Base-by-base conservation (phyloP, 306 rosid species). In the Cicer bijugum region DNA sequence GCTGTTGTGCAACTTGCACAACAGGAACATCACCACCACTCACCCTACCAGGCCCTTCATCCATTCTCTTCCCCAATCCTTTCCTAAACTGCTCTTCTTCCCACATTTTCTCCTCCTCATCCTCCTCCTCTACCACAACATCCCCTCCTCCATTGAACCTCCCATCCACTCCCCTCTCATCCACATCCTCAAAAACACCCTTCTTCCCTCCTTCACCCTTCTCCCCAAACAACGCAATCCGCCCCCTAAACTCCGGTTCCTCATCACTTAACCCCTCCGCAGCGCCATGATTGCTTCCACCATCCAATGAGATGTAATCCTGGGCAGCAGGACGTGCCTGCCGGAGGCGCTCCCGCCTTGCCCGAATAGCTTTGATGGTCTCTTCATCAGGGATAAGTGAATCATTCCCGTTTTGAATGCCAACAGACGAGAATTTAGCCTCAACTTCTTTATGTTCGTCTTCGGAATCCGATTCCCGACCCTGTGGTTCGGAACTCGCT, bases 41-140 rank as follows among this genome's bases (percentile, higher is more conserved):
- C 16, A 66, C 94, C 82, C 96, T 82, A 63, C 72, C 67, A 76
- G 89, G 19, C 50, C 96, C 93, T 73, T 94, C 92, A 79, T 91
- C 98, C 88, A 85, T 84, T 75, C 95, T 88, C 87, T 94, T 94
- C 77, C 98, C 98, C 83, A 94, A 71, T 2, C 96, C 98, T 86
- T 94, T 94, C 81, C 96, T 84, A 72, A 94, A 82, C 87, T 94
- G 98, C 79, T 89, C 98, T 40, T 89, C 95, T 77, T 94, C 98
- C 98, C 98, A 94, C 83, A 89, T 74, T 60, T 84, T 89, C 82
- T 93, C 93, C 80, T 91, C 98, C 52, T 94, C 98, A 0, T 90
- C 97, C 4, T 91, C 90, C 1, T 69, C 81, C 17, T 78, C 86
- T 0, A 39, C 35, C 47, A 28, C 35, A 63, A 11, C 67, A 7